phyloP scores from a whole-genome alignment of 2,329 filamentous ascomycete genomes.

The Tetracladium maxilliforme region DNA sequence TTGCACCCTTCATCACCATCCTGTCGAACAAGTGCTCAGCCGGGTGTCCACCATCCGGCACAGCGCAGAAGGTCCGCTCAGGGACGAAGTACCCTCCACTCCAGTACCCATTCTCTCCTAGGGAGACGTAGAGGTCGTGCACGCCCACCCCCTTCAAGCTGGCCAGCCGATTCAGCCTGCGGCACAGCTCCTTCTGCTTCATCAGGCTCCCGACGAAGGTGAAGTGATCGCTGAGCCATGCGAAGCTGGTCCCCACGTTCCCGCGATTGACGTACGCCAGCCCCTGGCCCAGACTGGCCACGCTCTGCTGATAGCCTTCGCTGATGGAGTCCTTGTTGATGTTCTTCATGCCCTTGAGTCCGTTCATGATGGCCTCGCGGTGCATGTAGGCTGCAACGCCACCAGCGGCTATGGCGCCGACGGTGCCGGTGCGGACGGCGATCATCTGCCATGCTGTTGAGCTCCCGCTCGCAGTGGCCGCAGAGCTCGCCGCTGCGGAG shows the following conservation, averaged over 20 bases:
- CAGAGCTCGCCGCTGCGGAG: slow-evolving; percentile 10
- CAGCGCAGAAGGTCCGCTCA: slow-evolving; percentile 67
- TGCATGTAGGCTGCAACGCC: slow-evolving; percentile 72
- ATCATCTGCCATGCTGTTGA: slow-evolving; percentile 35
- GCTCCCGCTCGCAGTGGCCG: slow-evolving; percentile 4
- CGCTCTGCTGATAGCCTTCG: slow-evolving; percentile 30
- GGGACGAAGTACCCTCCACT: slow-evolving; percentile 41
- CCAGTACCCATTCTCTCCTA: slow-evolving; percentile 58
- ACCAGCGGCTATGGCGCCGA: slow-evolving; percentile 66
- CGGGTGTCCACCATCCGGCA: slow-evolving; percentile 36
- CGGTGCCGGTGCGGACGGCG: slow-evolving; percentile 68
- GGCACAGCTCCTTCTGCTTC: slow-evolving; percentile 55
- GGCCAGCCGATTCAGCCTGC: slow-evolving; percentile 48
- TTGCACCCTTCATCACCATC: slow-evolving; percentile 43
- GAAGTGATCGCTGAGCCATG: slow-evolving; percentile 69
- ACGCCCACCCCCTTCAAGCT: slow-evolving; percentile 50
- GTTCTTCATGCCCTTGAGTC: slow-evolving; percentile 27
- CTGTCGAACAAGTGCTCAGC: slow-evolving; percentile 30
- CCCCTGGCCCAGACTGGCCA: slow-evolving; percentile 34
- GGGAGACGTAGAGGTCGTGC: slow-evolving; percentile 60
- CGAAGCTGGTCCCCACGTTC: slow-evolving; percentile 52
- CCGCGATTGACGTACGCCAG: slow-evolving; percentile 41
- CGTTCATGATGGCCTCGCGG: slow-evolving; percentile 47
- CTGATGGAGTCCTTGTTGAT: slow-evolving; percentile 30
- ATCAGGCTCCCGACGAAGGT: slow-evolving; percentile 74